phyloP scores from a whole-genome alignment of 108 stramenopile species.

The Cylindrotheca fusiformis region DNA sequence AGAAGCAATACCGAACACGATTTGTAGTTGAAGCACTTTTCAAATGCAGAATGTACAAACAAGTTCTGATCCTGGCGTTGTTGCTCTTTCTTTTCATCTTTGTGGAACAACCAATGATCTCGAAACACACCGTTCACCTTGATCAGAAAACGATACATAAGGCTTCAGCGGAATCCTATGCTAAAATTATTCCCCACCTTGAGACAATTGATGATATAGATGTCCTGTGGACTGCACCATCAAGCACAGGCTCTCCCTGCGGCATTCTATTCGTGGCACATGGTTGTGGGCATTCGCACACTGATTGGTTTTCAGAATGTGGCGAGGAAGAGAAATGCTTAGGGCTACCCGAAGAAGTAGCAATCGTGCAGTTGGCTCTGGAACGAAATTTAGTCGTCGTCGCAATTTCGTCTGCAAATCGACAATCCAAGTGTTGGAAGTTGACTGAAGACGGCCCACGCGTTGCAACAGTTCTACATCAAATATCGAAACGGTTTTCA shows the following conservation, averaged over 20 bases:
- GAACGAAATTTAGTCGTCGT: constrained; percentile 25
- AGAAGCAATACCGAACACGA: too few relatives aligned
- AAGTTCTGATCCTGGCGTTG: too few relatives aligned
- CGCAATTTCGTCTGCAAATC: constrained; percentile 17
- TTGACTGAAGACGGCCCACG: constrained; percentile 3
- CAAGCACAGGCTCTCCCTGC: not conserved
- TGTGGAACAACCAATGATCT: too few relatives aligned
- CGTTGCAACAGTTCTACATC: constrained; percentile 23
- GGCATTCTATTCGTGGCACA: constrained; percentile 37
- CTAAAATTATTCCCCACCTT: not conserved
- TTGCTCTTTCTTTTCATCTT: too few relatives aligned
- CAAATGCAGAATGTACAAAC: too few relatives aligned
- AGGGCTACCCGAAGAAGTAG: constrained; percentile 37
- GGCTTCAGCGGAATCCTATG: not conserved
- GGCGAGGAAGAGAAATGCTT: constrained; percentile 18
- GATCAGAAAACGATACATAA: too few relatives aligned
- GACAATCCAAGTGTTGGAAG: constrained; percentile 27
- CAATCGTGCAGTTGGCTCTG: constrained; percentile 29
- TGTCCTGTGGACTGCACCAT: constrained; percentile 9
- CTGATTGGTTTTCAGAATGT: constrained; percentile 33
- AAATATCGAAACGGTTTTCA: constrained; percentile 9
- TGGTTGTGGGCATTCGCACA: constrained; percentile 30
- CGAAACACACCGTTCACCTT: too few relatives aligned
- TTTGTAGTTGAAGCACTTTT: too few relatives aligned
- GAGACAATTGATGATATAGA: constrained; percentile 13